Percentiles rank a stretch among this genome's conserved stretches.
Conservation (phyloP, 306 rosid genomes). For the Fragaria ananassa region DNA sequence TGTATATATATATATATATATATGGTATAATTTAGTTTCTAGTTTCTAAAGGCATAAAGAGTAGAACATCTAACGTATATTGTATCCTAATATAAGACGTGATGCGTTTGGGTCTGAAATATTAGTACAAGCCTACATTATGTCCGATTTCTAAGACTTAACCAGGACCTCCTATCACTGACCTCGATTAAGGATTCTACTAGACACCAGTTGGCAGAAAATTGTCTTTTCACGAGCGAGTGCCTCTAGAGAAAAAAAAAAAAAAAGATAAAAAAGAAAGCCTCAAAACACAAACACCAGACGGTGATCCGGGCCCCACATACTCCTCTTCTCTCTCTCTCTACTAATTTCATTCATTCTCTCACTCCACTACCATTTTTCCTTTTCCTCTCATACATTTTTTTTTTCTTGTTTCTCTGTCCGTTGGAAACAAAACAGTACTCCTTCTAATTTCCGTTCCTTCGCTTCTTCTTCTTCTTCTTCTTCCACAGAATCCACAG, state of each 20-base stretch:
- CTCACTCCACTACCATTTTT: conserved; percentile 17
- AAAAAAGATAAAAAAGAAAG: not conserved
- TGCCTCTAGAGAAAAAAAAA: conserved; percentile 14
- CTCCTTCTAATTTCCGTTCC: not conserved
- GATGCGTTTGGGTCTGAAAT: no score
- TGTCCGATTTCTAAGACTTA: no score
- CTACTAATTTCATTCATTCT: not conserved
- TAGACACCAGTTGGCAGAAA: not conserved
- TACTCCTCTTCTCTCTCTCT: not conserved
- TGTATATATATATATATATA: no score
- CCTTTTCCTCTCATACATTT: conserved; percentile 25
- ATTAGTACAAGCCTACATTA: no score
- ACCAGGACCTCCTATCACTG: not conserved
- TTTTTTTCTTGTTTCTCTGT: conserved; percentile 25
- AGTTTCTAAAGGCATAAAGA: no score
- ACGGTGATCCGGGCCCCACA: conserved; percentile 1
- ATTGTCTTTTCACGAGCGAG: conserved; percentile 28
- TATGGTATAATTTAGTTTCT: no score
- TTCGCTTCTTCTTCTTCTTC: not conserved
- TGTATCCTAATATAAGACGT: no score
- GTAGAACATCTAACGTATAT: no score
- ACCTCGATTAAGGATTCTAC: conserved; percentile 23
- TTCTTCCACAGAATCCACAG: not conserved
- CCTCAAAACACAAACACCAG: not conserved
- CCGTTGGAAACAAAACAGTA: conserved; percentile 72